These are phyloP conservation scores for Thermomucor indicae-seudaticae DNA, from an alignment of 371 early-diverging fungal genomes.

Conservation along the genomic window DNA sequence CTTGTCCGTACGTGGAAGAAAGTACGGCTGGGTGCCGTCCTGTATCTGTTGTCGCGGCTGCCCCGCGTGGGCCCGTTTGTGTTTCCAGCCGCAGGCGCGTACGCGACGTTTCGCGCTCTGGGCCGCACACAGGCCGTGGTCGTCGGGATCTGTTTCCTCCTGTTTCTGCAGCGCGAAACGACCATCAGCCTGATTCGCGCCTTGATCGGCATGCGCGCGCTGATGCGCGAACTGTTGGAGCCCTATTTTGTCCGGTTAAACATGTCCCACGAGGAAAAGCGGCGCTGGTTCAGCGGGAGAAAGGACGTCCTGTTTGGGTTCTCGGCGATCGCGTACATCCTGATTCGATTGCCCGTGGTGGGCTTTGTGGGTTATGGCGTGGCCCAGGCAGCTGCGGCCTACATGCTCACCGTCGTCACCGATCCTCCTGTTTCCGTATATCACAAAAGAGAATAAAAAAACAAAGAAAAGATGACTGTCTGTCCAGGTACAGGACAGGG, in stretches of 20 bases:
- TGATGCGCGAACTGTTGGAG: slow-evolving; percentile 61
- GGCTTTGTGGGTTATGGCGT: slow-evolving; percentile 54
- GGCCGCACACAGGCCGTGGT: slow-evolving; percentile 43
- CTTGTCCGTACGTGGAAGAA: slow-evolving; percentile 47
- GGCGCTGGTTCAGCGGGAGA: slow-evolving; percentile 56
- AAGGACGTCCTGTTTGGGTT: slow-evolving; percentile 63
- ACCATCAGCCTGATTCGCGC: slow-evolving; percentile 46
- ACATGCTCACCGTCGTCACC: slow-evolving; percentile 50
- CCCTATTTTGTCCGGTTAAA: slow-evolving; percentile 64
- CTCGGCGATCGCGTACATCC: slow-evolving; percentile 54
- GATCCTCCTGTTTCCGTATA: slow-evolving; percentile 33
- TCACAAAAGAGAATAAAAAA: background rate
- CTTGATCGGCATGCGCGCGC: slow-evolving; percentile 56
- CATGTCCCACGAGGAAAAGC: slow-evolving; percentile 46
- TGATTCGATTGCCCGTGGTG: slow-evolving; percentile 47
- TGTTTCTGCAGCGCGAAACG: slow-evolving; percentile 40
- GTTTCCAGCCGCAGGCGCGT: slow-evolving; percentile 55
- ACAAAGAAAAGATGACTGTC: background rate
- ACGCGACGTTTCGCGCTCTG: slow-evolving; percentile 34
- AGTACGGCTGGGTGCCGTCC: slow-evolving; percentile 35
- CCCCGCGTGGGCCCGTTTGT: slow-evolving; percentile 57
- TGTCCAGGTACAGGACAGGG: too few species aligned
- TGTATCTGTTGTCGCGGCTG: slow-evolving; percentile 47
- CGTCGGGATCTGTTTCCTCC: slow-evolving; percentile 41
- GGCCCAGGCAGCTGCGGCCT: slow-evolving; percentile 56